These are phyloP conservation scores for Glycine latifolia DNA, from an alignment of 306 rosid genomes.

Conservation along the genomic window DNA sequence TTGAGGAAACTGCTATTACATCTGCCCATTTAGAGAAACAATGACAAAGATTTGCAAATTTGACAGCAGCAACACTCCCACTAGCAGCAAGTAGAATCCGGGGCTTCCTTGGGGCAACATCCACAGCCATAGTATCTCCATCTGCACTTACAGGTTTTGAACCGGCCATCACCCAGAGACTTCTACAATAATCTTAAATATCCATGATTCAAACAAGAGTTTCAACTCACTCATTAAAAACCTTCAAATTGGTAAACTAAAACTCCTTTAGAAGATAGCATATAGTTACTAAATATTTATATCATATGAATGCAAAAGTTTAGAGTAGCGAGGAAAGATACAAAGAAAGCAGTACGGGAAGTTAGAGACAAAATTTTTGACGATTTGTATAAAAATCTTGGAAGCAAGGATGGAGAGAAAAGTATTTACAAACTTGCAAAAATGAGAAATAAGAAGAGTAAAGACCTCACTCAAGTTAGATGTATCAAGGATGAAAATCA, in stretches of 20 bases:
- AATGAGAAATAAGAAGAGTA: no score
- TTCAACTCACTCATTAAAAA: conserved; percentile 40
- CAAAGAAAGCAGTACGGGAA: no score
- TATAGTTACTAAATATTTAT: conserved; percentile 9
- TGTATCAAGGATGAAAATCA: no score
- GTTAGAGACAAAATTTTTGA: no score
- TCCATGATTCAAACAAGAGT: conserved; percentile 35
- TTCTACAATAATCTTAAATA: conserved; percentile 45
- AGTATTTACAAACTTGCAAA: no score
- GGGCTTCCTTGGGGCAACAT: conserved; percentile 71
- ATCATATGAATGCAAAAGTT: conserved; percentile 6
- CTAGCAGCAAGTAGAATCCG: conserved; percentile 94
- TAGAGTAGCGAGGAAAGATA: no score
- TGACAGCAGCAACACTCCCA: conserved; percentile 95
- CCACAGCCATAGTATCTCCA: conserved; percentile 57
- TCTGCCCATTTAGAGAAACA: conserved; percentile 94
- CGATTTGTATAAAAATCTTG: no score
- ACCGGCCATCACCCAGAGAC: conserved; percentile 54
- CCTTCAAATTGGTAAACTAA: conserved; percentile 43
- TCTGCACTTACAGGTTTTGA: conserved; percentile 59
- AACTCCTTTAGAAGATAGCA: conserved; percentile 40
- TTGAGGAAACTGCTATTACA: conserved; percentile 84
- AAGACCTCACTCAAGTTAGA: no score
- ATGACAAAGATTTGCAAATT: conserved; percentile 89
- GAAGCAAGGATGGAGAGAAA: no score